These are phyloP conservation scores for Pseudozyma hubeiensis DNA, from an alignment of 1,284 basidiomycete species.

Conservation along the genomic window DNA sequence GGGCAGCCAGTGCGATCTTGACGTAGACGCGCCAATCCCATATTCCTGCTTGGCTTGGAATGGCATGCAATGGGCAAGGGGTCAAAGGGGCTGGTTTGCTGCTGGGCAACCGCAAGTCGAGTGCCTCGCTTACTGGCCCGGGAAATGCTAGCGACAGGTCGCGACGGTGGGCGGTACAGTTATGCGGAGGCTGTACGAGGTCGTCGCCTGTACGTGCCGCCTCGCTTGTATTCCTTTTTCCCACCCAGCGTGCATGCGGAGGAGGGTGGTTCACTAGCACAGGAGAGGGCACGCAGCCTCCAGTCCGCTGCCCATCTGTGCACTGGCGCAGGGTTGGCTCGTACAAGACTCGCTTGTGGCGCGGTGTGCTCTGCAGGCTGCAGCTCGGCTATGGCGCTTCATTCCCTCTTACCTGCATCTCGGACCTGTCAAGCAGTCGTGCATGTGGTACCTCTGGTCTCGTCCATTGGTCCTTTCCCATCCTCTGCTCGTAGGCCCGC, in stretches of 20 bases:
- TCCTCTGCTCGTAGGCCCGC: slow-evolving; percentile 12
- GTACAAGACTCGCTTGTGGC: slow-evolving; percentile 10
- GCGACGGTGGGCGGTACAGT: not conserved
- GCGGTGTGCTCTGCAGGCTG: slow-evolving; percentile 19
- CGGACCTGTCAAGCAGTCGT: slow-evolving; percentile 54
- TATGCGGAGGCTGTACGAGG: not conserved
- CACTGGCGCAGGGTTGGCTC: slow-evolving; percentile 3
- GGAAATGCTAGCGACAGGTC: slow-evolving; percentile 10
- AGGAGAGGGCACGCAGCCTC: not conserved
- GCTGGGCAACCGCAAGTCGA: slow-evolving; percentile 13
- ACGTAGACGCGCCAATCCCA: slow-evolving; percentile 1
- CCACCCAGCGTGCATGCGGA: slow-evolving; percentile 16
- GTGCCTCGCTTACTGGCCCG: slow-evolving; percentile 33
- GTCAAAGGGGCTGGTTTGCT: not conserved
- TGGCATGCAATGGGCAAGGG: slow-evolving; percentile 15
- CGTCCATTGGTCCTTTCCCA: not conserved
- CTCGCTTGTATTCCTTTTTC: slow-evolving; percentile 25
- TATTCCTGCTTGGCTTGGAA: slow-evolving; percentile 1
- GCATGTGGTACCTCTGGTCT: slow-evolving; percentile 35
- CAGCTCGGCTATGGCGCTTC: slow-evolving; percentile 39
- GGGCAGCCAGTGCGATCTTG: slow-evolving; percentile 18
- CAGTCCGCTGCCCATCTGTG: slow-evolving; percentile 1
- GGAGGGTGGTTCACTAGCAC: slow-evolving; percentile 6
- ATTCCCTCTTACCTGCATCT: slow-evolving; percentile 51
- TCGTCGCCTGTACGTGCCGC: slow-evolving; percentile 1